Evolutionary conservation across 768 basidiomycete species (phyloP).

Genomic region (Phaffia tasmanica): DNA sequence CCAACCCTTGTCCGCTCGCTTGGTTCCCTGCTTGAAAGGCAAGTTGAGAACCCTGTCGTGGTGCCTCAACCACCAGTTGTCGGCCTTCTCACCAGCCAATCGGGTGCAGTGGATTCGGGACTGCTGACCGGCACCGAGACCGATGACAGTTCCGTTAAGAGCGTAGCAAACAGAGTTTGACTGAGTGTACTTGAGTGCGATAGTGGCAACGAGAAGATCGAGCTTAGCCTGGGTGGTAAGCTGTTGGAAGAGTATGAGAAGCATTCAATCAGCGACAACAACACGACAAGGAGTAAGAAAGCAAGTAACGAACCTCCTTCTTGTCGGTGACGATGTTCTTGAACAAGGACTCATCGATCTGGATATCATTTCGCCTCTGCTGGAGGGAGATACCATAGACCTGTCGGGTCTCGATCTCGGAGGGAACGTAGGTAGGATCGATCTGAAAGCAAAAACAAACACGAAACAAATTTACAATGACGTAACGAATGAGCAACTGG

Average conservation of each 20-base stretch:
- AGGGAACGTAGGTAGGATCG: slow-evolving; percentile 69
- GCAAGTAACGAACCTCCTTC: slow-evolving; percentile 53
- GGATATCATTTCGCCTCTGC: slow-evolving; percentile 79
- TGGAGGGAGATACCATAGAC: slow-evolving; percentile 86
- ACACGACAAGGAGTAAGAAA: background rate
- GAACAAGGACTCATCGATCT: slow-evolving; percentile 71
- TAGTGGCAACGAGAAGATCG: slow-evolving; percentile 92
- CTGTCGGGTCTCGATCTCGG: slow-evolving; percentile 77
- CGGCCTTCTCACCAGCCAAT: slow-evolving; percentile 93
- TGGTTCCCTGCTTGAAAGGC: slow-evolving; percentile 93
- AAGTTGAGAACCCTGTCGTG: slow-evolving; percentile 84
- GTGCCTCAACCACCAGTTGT: slow-evolving; percentile 98
- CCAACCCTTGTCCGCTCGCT: slow-evolving; percentile 74
- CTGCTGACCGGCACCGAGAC: slow-evolving; percentile 94
- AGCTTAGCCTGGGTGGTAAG: slow-evolving; percentile 62
- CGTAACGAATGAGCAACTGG: background rate
- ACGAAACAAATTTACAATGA: background rate
- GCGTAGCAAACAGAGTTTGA: slow-evolving; percentile 98
- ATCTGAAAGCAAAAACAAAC: slow-evolving; percentile 48
- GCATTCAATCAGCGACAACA: background rate
- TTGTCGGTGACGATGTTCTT: slow-evolving; percentile 78
- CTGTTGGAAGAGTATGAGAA: slow-evolving; percentile 39
- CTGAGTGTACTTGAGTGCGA: slow-evolving; percentile 96
- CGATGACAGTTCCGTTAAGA: slow-evolving; percentile 79
- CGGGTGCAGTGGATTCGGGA: slow-evolving; percentile 99